A percentile compares a stretch with the other conserved stretches of the same genome.
These are phyloP conservation scores for Apophysomyces elegans DNA, from an alignment of 371 early-diverging fungal genomes.

Conservation along the genomic window DNA sequence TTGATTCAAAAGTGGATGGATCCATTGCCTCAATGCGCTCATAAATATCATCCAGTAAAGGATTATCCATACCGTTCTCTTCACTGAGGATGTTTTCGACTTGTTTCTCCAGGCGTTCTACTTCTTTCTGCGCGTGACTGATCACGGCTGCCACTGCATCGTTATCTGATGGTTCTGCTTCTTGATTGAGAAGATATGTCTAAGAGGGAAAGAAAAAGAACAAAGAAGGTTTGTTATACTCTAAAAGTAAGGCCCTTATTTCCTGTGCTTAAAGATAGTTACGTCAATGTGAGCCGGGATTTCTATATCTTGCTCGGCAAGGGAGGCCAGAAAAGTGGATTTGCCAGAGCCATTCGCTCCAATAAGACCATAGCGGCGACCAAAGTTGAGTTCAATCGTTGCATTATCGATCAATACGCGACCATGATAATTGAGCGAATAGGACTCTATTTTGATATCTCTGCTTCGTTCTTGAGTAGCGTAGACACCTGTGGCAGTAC, in stretches of 20 bases:
- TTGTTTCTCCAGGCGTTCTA: constrained; percentile 85
- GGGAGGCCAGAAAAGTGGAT: constrained; percentile 93
- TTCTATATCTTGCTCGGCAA: constrained; percentile 94
- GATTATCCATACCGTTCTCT: constrained; percentile 86
- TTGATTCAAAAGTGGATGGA: constrained; percentile 91
- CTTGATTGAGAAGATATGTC: constrained; percentile 94
- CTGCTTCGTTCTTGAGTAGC: constrained; percentile 91
- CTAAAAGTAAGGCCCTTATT: too few relatives aligned
- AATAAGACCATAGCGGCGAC: constrained; percentile 96
- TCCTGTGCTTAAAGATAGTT: constrained; percentile 13
- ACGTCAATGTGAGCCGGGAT: constrained; percentile 97
- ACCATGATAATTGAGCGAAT: constrained; percentile 92
- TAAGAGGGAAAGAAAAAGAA: constrained; percentile 13
- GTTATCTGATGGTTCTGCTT: constrained; percentile 91
- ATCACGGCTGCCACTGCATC: constrained; percentile 93
- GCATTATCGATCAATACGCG: constrained; percentile 92
- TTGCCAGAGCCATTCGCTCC: constrained; percentile 99
- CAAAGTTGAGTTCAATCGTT: constrained; percentile 96
- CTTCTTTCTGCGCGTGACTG: constrained; percentile 86
- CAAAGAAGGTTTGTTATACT: background rate
- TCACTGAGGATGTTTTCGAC: constrained; percentile 86
- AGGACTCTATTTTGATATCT: constrained; percentile 96
- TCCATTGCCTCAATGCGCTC: constrained; percentile 95
- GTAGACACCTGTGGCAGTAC: constrained; percentile 92
- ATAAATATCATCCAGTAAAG: constrained; percentile 90